These are phyloP conservation scores for Exophiala sp. DNA, from an alignment of 2,329 filamentous ascomycete genomes.

Conservation along the genomic window DNA sequence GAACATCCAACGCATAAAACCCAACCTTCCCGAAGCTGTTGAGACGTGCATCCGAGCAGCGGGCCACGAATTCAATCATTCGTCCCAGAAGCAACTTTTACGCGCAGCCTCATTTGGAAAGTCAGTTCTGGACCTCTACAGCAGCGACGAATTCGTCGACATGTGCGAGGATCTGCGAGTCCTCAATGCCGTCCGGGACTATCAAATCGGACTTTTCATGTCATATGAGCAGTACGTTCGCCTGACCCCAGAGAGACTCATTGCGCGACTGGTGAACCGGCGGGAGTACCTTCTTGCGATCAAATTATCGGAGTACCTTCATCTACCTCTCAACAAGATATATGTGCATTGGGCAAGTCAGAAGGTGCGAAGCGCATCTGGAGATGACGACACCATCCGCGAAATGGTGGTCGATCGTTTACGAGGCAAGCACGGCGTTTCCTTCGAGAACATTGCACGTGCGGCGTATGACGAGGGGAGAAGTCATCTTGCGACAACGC, in stretches of 20 bases:
- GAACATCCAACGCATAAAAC: slow-evolving; percentile 89
- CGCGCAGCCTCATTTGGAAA: slow-evolving; percentile 97
- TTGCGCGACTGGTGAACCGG: slow-evolving; percentile 79
- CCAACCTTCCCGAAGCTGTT: slow-evolving; percentile 85
- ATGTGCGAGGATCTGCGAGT: slow-evolving; percentile 95
- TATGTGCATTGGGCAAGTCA: slow-evolving; percentile 97
- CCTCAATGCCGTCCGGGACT: slow-evolving; percentile 86
- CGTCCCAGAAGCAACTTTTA: slow-evolving; percentile 94
- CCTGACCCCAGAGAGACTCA: slow-evolving; percentile 82
- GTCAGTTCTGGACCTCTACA: slow-evolving; percentile 94
- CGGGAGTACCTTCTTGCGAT: slow-evolving; percentile 89
- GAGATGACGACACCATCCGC: slow-evolving; percentile 85
- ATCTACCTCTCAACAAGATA: slow-evolving; percentile 80
- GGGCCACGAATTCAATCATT: slow-evolving; percentile 81
- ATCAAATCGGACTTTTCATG: slow-evolving; percentile 82
- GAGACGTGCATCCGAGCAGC: slow-evolving; percentile 91
- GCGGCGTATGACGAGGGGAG: slow-evolving; percentile 94
- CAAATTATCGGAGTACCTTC: slow-evolving; percentile 81
- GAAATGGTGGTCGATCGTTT: slow-evolving; percentile 81
- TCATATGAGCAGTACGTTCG: slow-evolving; percentile 93
- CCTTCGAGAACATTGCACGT: slow-evolving; percentile 88
- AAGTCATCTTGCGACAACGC: slow-evolving; percentile 78
- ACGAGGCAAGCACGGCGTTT: slow-evolving; percentile 84
- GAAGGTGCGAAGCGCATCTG: slow-evolving; percentile 80
- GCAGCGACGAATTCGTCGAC: slow-evolving; percentile 97